Conservation (phyloP, 306 rosid species). For the Malus fusca region DNA sequence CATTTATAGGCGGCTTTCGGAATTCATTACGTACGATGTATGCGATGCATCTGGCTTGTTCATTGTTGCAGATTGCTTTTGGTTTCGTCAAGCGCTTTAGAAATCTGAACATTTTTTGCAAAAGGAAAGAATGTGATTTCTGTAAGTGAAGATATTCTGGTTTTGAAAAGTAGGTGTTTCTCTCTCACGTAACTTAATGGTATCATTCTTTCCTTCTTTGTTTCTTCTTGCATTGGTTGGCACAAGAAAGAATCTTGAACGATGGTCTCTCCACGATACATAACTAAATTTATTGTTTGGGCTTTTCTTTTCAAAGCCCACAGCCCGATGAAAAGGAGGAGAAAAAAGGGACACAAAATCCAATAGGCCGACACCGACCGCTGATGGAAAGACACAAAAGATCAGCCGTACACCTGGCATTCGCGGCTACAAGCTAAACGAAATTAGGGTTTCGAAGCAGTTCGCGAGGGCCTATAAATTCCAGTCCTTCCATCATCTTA, state of each 20-base stretch:
- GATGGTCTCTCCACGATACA: slow-evolving; percentile 6
- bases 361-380: no score
- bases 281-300: not conserved
- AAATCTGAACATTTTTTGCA: not conserved
- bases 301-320: no score
- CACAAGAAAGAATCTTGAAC: slow-evolving; percentile 17
- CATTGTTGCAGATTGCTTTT: slow-evolving; percentile 7
- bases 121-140: slow-evolving; percentile 29
- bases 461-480: not conserved
- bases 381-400: no score
- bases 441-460: slow-evolving; percentile 10
- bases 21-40: not conserved
- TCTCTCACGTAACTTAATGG: slow-evolving; percentile 24
- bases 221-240: slow-evolving; percentile 16
- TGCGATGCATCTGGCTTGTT: not conserved
- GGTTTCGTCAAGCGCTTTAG: slow-evolving; percentile 9
- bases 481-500: not conserved
- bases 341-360: no score
- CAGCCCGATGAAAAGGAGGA: no score
- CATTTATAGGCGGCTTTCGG: slow-evolving; percentile 9
- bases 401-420: no score
- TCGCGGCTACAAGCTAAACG: not conserved
- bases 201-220: slow-evolving; percentile 56
- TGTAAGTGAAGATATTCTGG: slow-evolving; percentile 23
- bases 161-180: slow-evolving; percentile 14